Evolutionary conservation across 129 eudicot species (phyloP).

Genomic region (Centrapalus pauciflorus): DNA sequence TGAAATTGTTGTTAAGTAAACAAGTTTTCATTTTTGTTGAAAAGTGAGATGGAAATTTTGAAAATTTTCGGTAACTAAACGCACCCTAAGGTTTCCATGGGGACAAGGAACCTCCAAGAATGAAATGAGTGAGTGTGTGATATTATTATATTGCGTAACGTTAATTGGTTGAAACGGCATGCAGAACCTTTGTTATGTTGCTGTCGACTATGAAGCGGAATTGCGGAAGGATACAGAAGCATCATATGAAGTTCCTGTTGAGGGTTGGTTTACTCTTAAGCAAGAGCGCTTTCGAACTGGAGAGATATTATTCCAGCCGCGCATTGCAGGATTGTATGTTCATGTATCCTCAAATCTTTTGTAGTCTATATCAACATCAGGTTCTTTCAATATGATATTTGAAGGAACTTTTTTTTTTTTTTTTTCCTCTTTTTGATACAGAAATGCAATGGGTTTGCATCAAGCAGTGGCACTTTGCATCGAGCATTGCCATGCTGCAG

Average conservation of each 20-base stretch:
- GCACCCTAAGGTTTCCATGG: too few relatives aligned
- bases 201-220: slow-evolving; percentile 85
- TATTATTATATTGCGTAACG: slow-evolving; percentile 1
- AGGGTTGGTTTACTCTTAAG: slow-evolving; percentile 72
- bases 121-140: too few relatives aligned
- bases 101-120: too few relatives aligned
- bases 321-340: slow-evolving; percentile 88
- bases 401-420: background rate
- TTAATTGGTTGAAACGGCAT: slow-evolving; percentile 12
- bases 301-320: slow-evolving; percentile 88
- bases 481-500: slow-evolving; percentile 87
- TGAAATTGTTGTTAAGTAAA: too few relatives aligned
- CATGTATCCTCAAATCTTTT: slow-evolving; percentile 22
- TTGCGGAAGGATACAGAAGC: slow-evolving; percentile 65
- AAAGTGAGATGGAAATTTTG: too few relatives aligned
- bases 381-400: slow-evolving; percentile 1
- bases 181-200: slow-evolving; percentile 94
- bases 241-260: slow-evolving; percentile 58
- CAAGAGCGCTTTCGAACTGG: slow-evolving; percentile 90
- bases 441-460: slow-evolving; percentile 81
- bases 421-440: slow-evolving; percentile 19
- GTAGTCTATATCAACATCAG: background rate
- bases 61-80: too few relatives aligned
- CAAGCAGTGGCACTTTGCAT: slow-evolving; percentile 87
- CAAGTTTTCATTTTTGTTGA: too few relatives aligned